phyloP scores from a whole-genome alignment of 352 stramenopile genomes.

The Pythium brachiatum region DNA sequence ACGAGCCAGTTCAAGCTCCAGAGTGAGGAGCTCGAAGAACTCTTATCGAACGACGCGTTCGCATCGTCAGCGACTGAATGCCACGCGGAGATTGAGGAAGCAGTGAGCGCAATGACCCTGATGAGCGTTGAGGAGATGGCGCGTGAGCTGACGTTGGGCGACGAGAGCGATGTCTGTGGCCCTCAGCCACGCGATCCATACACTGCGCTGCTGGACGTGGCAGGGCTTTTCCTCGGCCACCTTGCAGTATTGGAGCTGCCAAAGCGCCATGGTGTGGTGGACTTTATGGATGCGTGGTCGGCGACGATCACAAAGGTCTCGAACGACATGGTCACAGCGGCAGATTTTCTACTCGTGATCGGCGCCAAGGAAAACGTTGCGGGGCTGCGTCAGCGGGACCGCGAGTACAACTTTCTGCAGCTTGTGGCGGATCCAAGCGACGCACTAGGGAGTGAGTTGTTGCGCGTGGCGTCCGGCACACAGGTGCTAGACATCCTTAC shows the following conservation, averaged over 20 bases:
- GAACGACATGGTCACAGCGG: constrained; percentile 53
- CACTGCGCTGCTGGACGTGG: constrained; percentile 45
- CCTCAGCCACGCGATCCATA: constrained; percentile 22
- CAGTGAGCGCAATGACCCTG: constrained; percentile 57
- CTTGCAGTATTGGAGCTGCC: constrained; percentile 50
- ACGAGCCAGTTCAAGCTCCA: constrained; percentile 56
- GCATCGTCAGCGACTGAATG: constrained; percentile 27
- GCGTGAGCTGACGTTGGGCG: constrained; percentile 32
- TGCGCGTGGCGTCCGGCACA: constrained; percentile 49
- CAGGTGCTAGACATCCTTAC: constrained; percentile 69
- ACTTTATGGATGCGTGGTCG: constrained; percentile 77
- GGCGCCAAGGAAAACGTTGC: constrained; percentile 33
- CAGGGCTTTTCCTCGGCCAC: constrained; percentile 53
- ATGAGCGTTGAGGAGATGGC: constrained; percentile 56
- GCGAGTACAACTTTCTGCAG: constrained; percentile 66
- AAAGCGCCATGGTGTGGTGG: constrained; percentile 45
- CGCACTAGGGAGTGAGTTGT: constrained; percentile 37
- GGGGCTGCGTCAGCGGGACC: constrained; percentile 41
- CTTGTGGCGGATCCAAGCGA: constrained; percentile 52
- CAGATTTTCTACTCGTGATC: constrained; percentile 60
- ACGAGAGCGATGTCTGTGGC: constrained; percentile 19
- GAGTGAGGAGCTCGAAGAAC: constrained; percentile 24
- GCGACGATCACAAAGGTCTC: constrained; percentile 62
- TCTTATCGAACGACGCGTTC: constrained; percentile 20
- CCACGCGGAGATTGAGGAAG: constrained; percentile 24